phyloP scores from a whole-genome alignment of 176 grass and related monocot species.

The Dendrocalamus sinicus region DNA sequence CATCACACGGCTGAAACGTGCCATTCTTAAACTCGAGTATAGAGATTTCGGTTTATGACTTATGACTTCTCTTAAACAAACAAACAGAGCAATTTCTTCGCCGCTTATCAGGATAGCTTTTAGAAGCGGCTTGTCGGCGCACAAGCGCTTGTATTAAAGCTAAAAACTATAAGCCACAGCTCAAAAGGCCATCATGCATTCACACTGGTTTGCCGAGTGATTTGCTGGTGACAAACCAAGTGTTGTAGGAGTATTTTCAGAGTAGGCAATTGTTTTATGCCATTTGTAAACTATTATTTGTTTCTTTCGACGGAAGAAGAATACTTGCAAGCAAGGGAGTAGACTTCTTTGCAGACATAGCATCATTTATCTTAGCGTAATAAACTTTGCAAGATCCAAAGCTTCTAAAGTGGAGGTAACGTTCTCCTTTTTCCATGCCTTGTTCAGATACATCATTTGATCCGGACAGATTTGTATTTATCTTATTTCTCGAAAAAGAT shows the following conservation, averaged over 20 bases:
- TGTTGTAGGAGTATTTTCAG: not conserved
- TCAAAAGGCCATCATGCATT: not conserved
- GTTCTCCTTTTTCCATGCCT: not conserved
- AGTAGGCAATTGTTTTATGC: not conserved
- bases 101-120: too few species aligned
- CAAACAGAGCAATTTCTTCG: too few species aligned
- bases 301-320: conserved; percentile 6
- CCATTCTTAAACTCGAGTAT: not conserved
- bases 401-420: not conserved
- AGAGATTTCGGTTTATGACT: too few species aligned
- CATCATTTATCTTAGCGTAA: not conserved
- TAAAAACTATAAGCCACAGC: too few species aligned
- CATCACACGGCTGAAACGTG: conserved; percentile 1
- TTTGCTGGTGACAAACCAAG: not conserved
- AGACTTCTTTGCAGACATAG: conserved; percentile 35
- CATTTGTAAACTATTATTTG: not conserved
- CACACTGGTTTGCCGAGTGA: not conserved
- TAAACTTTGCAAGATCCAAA: conserved; percentile 15
- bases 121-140: too few species aligned
- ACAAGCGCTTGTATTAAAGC: too few species aligned
- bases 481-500: not conserved
- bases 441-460: conserved; percentile 9
- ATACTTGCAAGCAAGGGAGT: conserved; percentile 36
- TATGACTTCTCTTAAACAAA: too few species aligned
- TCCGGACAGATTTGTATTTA: not conserved